phyloP scores from a whole-genome alignment of 2,329 filamentous ascomycete genomes.

The Curvularia hawaiiensis region DNA sequence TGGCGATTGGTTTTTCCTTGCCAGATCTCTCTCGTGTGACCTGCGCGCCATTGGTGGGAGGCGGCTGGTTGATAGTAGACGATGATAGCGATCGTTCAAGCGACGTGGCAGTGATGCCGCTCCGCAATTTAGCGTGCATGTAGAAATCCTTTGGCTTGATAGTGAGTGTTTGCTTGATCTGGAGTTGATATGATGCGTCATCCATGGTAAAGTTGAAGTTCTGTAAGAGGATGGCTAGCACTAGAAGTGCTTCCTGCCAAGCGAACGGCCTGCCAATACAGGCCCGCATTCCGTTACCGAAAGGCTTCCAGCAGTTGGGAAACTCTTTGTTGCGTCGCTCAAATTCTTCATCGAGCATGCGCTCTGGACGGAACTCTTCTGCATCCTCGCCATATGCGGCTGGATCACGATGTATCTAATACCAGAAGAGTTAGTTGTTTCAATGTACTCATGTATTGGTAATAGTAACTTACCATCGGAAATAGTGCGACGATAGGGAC shows the following conservation, averaged over 20 bases:
- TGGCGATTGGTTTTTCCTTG: conserved; percentile 40
- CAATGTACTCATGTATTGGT: background rate
- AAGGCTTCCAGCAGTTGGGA: conserved; percentile 57
- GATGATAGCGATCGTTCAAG: conserved; percentile 38
- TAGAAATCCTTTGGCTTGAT: conserved; percentile 52
- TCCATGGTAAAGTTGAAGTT: conserved; percentile 52
- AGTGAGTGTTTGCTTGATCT: conserved; percentile 53
- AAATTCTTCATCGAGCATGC: conserved; percentile 54
- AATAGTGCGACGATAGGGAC: conserved; percentile 42
- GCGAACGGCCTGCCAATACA: conserved; percentile 62
- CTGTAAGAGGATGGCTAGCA: conserved; percentile 52
- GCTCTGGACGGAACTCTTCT: conserved; percentile 52
- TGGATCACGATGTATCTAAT: conserved; percentile 49
- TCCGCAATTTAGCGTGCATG: conserved; percentile 46
- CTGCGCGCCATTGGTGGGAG: conserved; percentile 13
- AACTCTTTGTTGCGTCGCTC: conserved; percentile 46
- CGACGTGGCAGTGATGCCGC: conserved; percentile 38
- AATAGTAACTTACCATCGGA: conserved; percentile 20
- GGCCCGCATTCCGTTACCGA: conserved; percentile 58
- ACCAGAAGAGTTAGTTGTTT: background rate
- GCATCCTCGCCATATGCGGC: conserved; percentile 53
- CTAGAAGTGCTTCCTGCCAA: conserved; percentile 59
- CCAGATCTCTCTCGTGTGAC: conserved; percentile 17
- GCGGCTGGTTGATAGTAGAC: conserved; percentile 24
- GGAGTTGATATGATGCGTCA: conserved; percentile 51